Percentiles rank a stretch among this genome's conserved stretches.
Evolutionary conservation across 1,284 basidiomycete genomes (phyloP).

Genomic region (Taiwanofungus camphoratus): DNA sequence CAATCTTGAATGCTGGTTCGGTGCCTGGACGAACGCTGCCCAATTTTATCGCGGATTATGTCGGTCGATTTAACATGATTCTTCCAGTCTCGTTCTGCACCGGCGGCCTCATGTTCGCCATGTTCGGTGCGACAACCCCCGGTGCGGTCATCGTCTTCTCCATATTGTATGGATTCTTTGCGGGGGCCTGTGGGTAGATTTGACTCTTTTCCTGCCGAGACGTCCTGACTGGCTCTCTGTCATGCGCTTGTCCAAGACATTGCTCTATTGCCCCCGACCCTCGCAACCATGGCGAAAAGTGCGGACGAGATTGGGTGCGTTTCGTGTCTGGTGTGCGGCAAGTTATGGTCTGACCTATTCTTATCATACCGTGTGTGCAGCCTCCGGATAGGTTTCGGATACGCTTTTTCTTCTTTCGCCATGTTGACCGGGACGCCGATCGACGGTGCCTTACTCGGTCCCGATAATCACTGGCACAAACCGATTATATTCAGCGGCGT

Average conservation of each 20-base stretch:
- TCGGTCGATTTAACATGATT: slow-evolving; percentile 18
- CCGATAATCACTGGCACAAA: neutral
- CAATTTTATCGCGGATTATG: slow-evolving; percentile 16
- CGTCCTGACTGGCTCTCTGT: neutral
- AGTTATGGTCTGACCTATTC: neutral
- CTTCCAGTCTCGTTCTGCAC: slow-evolving; percentile 5
- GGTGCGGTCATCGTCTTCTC: slow-evolving; percentile 16
- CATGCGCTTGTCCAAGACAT: neutral
- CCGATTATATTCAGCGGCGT: slow-evolving; percentile 1
- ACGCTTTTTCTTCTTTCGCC: neutral
- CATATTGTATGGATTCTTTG: slow-evolving; percentile 22
- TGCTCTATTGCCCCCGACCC: neutral
- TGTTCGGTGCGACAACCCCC: slow-evolving; percentile 14
- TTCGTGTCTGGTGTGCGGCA: neutral
- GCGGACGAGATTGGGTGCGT: neutral
- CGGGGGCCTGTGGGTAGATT: slow-evolving; percentile 16
- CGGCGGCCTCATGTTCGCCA: slow-evolving; percentile 15
- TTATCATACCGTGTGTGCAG: neutral
- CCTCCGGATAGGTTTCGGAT: slow-evolving; percentile 2
- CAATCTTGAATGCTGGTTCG: slow-evolving; percentile 16
- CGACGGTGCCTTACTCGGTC: slow-evolving; percentile 2
- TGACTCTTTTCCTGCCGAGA: too few species aligned
- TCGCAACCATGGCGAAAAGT: neutral
- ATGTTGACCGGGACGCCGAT: slow-evolving; percentile 4
- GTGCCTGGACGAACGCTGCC: slow-evolving; percentile 14